Conservation (phyloP, 2,329 filamentous ascomycete genomes). For the Fusarium bulbicola region DNA sequence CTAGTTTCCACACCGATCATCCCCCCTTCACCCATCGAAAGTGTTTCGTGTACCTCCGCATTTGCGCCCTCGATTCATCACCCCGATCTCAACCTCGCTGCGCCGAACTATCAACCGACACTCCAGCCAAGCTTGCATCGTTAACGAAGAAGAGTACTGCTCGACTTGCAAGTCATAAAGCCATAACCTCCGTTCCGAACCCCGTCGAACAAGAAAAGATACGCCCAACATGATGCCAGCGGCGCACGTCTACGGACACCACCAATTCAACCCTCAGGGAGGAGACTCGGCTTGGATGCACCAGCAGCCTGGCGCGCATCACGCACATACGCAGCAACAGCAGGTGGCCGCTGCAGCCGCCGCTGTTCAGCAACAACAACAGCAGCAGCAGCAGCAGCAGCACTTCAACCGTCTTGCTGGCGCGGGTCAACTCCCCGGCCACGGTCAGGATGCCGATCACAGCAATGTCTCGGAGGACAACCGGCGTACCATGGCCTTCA, state of each 20-base stretch:
- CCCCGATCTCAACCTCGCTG: constrained; percentile 18
- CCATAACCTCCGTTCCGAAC: background rate
- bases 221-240: constrained; percentile 67
- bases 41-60: constrained; percentile 24
- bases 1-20: background rate
- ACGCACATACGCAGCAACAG: constrained; percentile 66
- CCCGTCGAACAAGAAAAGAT: constrained; percentile 22
- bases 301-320: constrained; percentile 65
- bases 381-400: constrained; percentile 64
- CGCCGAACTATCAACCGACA: constrained; percentile 18
- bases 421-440: constrained; percentile 55
- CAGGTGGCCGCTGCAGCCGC: constrained; percentile 53
- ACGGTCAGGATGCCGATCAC: constrained; percentile 64
- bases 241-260: constrained; percentile 73
- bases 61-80: constrained; percentile 35
- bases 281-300: constrained; percentile 73
- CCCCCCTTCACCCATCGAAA: background rate
- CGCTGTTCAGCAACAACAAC: constrained; percentile 62
- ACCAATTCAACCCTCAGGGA: constrained; percentile 69
- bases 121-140: background rate
- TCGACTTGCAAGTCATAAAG: background rate
- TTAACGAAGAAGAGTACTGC: background rate
- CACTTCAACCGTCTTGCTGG: constrained; percentile 78
- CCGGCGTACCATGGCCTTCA: constrained; percentile 89
- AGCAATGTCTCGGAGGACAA: constrained; percentile 89